Evolutionary conservation across 2,329 filamentous ascomycete species (phyloP), one percentile per base, ranked within the genome.

Genomic region (Fusarium poae): DNA sequence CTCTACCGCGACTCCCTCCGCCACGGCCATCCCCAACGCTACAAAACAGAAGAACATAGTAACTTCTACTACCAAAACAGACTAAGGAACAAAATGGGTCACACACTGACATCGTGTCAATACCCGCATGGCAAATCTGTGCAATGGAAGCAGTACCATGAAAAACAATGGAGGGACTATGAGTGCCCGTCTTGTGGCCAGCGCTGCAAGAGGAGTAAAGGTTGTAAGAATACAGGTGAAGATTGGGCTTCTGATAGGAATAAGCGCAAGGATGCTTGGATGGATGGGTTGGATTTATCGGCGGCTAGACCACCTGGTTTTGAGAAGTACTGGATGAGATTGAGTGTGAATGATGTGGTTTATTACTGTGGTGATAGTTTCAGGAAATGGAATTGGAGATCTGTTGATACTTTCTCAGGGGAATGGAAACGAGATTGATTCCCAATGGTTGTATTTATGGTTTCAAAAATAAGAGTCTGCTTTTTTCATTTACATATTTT

Each of bases 1-100:
- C 44, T 64, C 3, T 57, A 64, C 5, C 44, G 27, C 12, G 61
- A 58, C 27, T 64, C 61, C 0, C 50, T 64, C 1, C 61, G 61
- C 2, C 23, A 64, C 1, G 34, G 39, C 0, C 59, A 64, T 10
- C 44, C 59, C 0, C 61, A 64, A 3, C 34, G 9, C 0, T 50
- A 58, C 15, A 50, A 23, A n/a, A 40, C 32, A 1, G 5, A 50
- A 5, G 37, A 64, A 1, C 2, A 11, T 0, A 16, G 16, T 7
- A 29, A 45, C 0, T 4, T 8, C 0, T 30, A 64, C 18, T 64
- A 35, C 1, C n/a, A 29, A 1, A 27, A 35, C 1, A 44, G 51
- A 1, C n/a, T 64, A 0, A 40, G 18, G 2, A 49, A n/a, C 1
- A 64, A 50, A 2, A 64, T 64, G 61, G 61, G 61, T 0, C 27